Base-by-base conservation (phyloP, 2,329 filamentous ascomycete genomes). In the Colletotrichum cuscutae region DNA sequence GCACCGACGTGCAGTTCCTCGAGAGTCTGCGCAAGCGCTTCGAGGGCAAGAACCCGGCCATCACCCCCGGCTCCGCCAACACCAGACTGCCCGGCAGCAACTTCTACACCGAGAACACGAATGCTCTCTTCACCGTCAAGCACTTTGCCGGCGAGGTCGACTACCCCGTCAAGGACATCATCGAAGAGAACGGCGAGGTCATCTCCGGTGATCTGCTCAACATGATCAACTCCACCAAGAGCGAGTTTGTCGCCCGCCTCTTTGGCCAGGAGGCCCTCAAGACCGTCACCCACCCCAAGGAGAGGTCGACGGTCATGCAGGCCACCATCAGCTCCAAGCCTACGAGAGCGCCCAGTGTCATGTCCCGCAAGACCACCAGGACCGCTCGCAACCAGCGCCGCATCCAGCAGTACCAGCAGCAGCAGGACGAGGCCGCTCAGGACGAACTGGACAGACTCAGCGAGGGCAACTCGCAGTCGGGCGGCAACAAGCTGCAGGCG, bases 111-210 rank as follows among this genome's bases (percentile, higher is more conserved):
- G 92, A 94, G 74, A 97, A 97, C 82, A 88, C 90, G 0, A 88
- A 93, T 0, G 93, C 95, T 5, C 89, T 90, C 11, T 99, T 99
- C 84, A 95, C 95, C 0, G 92, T 99, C 69, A 95, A 94, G 82
- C 97, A 99, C 82, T 99, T 97, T 82, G 96, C 96, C 52, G 97
- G 97, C 63, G 97, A 98, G 80, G 94, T 99, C 5, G 97, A 99
- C 74, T 99, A 99, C 80, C 92, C 94, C 2, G 89, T 97, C 73
- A 92, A 93, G 77, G 94, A 94, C 5, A 86, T 99, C 26, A 89
- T 98, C 3, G 97, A 99, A 82, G 95, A 98, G 83, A 99, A 99
- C 76, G 95, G 95, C 65, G 97, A 99, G 81, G 91, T 98, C 74
- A 97, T 99, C 75, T 98, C 95, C 4, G 96, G 95, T 30, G 97